Evolutionary conservation across 805 yeast genomes (phyloP).

Genomic region (Yamadazyma olivae): DNA sequence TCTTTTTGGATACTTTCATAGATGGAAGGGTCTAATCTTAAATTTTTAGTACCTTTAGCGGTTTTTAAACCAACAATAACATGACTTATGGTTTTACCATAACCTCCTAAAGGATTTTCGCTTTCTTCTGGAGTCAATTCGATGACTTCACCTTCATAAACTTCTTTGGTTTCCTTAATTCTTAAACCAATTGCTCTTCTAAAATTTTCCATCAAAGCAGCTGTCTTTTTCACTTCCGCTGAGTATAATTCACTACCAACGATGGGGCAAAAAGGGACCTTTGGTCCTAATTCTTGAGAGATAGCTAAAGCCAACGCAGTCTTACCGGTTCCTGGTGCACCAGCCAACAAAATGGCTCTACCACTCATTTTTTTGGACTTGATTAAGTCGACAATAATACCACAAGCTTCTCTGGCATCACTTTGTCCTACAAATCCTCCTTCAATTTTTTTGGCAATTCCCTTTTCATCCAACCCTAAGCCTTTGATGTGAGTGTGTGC

Average conservation of each 20-base stretch:
- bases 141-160: constrained; percentile 96
- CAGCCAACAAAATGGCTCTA: constrained; percentile 91
- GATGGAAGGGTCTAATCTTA: constrained; percentile 86
- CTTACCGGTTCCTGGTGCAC: constrained; percentile 98
- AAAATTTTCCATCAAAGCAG: constrained; percentile 93
- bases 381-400: constrained; percentile 89
- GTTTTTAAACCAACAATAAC: constrained; percentile 92
- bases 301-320: constrained; percentile 96
- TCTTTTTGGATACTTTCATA: constrained; percentile 95
- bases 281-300: constrained; percentile 93
- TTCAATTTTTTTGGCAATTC: constrained; percentile 77
- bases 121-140: constrained; percentile 95
- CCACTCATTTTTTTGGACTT: constrained; percentile 92
- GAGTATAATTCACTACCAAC: constrained; percentile 93
- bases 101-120: constrained; percentile 95
- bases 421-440: constrained; percentile 86
- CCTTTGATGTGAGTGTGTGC: constrained; percentile 98
- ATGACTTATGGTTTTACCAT: constrained; percentile 93
- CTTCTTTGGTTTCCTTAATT: constrained; percentile 95
- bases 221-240: constrained; percentile 97
- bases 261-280: constrained; percentile 96
- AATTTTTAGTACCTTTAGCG: constrained; percentile 85
- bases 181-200: constrained; percentile 95
- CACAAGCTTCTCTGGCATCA: constrained; percentile 86
- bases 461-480: constrained; percentile 87